A percentile compares a stretch with the other conserved stretches of the same genome.
phyloP scores from a whole-genome alignment of 2,329 filamentous ascomycete genomes.

The Capronia coronata region DNA sequence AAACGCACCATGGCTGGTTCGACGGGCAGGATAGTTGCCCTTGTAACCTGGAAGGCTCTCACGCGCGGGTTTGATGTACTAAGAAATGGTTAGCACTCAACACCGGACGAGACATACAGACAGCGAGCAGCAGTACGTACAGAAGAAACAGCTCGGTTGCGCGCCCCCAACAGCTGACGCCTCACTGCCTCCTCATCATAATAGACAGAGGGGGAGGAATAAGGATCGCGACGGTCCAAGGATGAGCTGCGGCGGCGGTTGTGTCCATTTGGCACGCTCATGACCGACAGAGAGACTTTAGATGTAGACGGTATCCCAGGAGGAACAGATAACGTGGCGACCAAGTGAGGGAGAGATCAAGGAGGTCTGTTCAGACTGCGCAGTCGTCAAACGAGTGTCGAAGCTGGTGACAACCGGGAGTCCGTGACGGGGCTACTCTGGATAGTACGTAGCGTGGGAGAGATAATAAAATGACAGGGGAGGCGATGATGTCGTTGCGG shows the following conservation, averaged over 20 bases:
- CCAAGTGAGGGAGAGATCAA: not conserved
- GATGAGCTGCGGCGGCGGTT: conserved; percentile 39
- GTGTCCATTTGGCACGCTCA: conserved; percentile 38
- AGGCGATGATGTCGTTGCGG: conserved; percentile 13
- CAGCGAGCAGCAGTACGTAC: conserved; percentile 37
- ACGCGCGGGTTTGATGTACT: conserved; percentile 26
- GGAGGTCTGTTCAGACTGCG: not conserved
- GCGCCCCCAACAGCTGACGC: conserved; percentile 41
- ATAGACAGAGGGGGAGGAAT: conserved; percentile 53
- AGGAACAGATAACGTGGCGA: not conserved
- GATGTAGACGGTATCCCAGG: not conserved
- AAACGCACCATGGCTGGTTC: conserved; percentile 41
- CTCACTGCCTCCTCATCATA: conserved; percentile 50
- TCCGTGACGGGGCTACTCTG: not conserved
- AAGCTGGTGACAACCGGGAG: conserved; percentile 1
- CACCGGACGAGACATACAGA: not conserved
- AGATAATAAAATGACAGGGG: not conserved
- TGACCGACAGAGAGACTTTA: conserved; percentile 22
- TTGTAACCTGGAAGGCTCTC: conserved; percentile 11
- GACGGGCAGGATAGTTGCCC: conserved; percentile 29
- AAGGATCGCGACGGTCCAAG: conserved; percentile 44
- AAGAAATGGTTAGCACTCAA: not conserved
- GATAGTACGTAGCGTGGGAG: not conserved
- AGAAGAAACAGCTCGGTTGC: conserved; percentile 50
- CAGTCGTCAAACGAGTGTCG: not conserved